Evolutionary conservation across 345 rosid species (phyloP).

Genomic region (Hibiscus tridactylites): DNA sequence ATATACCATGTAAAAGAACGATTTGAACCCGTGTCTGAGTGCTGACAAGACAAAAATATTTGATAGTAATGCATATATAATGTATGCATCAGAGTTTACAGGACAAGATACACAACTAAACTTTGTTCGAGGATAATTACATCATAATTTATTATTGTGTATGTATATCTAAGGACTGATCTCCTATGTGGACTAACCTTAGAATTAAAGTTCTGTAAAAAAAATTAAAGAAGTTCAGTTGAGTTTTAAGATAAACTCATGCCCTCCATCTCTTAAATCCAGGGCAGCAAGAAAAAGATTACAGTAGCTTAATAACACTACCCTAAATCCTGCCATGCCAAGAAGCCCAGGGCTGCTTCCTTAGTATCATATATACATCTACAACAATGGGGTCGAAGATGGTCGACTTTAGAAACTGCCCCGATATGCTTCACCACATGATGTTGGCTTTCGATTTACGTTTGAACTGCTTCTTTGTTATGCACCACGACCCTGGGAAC

Average conservation of each 20-base stretch:
- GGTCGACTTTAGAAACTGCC: not conserved
- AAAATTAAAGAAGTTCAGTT: too few relatives aligned
- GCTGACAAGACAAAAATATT: too few relatives aligned
- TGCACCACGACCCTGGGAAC: constrained; percentile 76
- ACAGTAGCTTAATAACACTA: not conserved
- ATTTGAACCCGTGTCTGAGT: too few relatives aligned
- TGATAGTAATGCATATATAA: too few relatives aligned
- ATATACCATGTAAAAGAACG: too few relatives aligned
- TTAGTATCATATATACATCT: not conserved
- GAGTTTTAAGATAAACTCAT: not conserved
- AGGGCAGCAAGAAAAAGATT: not conserved
- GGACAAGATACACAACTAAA: too few relatives aligned
- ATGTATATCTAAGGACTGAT: not conserved
- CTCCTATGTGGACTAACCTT: not conserved
- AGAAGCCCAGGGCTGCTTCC: not conserved
- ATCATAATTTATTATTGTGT: too few relatives aligned
- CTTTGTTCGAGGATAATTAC: too few relatives aligned
- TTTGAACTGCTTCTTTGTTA: constrained; percentile 62
- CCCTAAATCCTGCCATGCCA: not conserved
- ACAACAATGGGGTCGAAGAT: not conserved
- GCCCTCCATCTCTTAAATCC: not conserved
- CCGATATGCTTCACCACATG: constrained; percentile 34
- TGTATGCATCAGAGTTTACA: too few relatives aligned
- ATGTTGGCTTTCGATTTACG: constrained; percentile 48
- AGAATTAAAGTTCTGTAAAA: not conserved